These are phyloP conservation scores for Candida sakaeoensis DNA, from an alignment of 805 yeast genomes.

Conservation along the genomic window DNA sequence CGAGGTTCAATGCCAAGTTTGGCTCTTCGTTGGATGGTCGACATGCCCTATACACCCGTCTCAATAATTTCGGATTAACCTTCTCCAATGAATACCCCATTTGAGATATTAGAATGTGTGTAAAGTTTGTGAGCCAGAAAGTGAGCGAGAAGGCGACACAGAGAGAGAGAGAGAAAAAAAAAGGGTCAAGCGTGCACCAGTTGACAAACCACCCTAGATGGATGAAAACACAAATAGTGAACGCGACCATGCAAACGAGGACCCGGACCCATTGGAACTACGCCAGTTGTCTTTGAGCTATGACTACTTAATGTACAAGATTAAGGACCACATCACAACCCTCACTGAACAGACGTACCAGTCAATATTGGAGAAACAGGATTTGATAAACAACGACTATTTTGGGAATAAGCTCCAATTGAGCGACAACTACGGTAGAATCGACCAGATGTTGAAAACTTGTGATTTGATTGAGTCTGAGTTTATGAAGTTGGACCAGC, in stretches of 20 bases:
- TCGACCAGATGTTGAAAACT: conserved; percentile 36
- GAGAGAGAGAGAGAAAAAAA: neutral
- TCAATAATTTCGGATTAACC: conserved; percentile 43
- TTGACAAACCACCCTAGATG: too few species aligned
- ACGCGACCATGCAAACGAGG: too few species aligned
- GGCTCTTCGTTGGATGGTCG: conserved; percentile 81
- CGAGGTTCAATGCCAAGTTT: conserved; percentile 80
- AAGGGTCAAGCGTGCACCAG: neutral
- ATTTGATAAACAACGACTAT: conserved; percentile 20
- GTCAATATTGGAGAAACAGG: conserved; percentile 31
- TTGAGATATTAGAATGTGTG: neutral
- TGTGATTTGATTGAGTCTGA: conserved; percentile 52
- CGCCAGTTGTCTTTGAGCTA: conserved; percentile 56
- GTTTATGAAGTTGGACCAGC: conserved; percentile 51
- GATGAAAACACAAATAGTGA: too few species aligned
- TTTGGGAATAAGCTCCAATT: conserved; percentile 23
- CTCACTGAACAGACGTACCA: conserved; percentile 40
- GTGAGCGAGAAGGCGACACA: too few species aligned
- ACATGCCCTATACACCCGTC: conserved; percentile 71
- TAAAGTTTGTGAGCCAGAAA: neutral
- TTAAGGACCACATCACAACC: conserved; percentile 50
- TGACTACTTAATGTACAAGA: conserved; percentile 62
- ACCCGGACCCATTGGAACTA: conserved; percentile 57
- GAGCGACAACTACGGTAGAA: conserved; percentile 36
- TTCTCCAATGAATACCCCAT: conserved; percentile 36